phyloP scores from a whole-genome alignment of 208 protist genomes.

The Naegleria fowleri region DNA sequence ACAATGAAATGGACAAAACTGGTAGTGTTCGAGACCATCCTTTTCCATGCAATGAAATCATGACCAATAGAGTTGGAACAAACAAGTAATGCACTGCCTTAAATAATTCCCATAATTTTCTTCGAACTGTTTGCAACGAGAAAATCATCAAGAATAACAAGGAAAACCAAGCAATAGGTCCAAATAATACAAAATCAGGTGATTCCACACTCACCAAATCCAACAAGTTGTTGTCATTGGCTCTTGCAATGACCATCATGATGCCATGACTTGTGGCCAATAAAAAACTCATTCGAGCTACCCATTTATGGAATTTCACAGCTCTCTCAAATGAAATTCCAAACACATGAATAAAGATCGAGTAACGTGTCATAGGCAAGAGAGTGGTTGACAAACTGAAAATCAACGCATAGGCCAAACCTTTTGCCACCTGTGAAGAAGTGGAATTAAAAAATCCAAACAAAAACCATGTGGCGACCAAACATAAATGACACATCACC shows the following conservation, averaged over 20 bases:
- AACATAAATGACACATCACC: background rate
- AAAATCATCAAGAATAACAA: background rate
- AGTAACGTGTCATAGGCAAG: background rate
- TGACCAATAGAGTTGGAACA: background rate
- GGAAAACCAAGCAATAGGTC: background rate
- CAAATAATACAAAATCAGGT: background rate
- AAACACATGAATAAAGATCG: background rate
- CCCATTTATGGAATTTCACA: background rate
- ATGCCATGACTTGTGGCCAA: background rate
- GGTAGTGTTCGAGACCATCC: background rate
- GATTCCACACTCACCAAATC: background rate
- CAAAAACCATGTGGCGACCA: background rate
- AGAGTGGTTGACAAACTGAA: background rate
- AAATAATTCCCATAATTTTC: constrained; percentile 16
- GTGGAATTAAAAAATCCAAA: background rate
- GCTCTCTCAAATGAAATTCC: constrained; percentile 20
- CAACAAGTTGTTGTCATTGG: background rate
- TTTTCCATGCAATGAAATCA: background rate
- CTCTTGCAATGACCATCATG: background rate
- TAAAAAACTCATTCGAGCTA: background rate
- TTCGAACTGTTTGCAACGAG: background rate
- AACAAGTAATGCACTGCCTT: background rate
- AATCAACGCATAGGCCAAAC: background rate
- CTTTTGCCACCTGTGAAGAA: background rate
- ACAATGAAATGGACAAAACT: background rate